phyloP scores from a whole-genome alignment of 2,329 filamentous ascomycete genomes.

The Hypoxylon sp. region DNA sequence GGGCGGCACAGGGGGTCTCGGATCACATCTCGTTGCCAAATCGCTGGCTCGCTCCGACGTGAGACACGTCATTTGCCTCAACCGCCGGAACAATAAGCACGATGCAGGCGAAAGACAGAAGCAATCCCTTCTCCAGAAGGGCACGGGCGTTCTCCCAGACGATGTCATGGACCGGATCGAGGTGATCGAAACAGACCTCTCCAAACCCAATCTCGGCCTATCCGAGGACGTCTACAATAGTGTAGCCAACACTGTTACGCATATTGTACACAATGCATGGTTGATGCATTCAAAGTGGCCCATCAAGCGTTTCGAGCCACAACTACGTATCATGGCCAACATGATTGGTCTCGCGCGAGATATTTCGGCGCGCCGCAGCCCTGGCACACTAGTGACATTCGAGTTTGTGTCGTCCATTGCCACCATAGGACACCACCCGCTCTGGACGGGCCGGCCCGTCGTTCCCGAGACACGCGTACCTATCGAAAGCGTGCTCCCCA shows the following conservation, averaged over 20 bases:
- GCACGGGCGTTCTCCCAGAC: slow-evolving; percentile 1
- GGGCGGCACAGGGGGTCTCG: slow-evolving; percentile 58
- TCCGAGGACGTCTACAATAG: slow-evolving; percentile 54
- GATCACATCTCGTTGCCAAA: slow-evolving; percentile 54
- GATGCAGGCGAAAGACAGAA: slow-evolving; percentile 23
- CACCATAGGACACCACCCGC: slow-evolving; percentile 53
- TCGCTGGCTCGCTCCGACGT: slow-evolving; percentile 50
- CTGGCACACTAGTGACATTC: slow-evolving; percentile 50
- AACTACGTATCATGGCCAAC: slow-evolving; percentile 62
- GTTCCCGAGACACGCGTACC: slow-evolving; percentile 61
- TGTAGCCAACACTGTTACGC: slow-evolving; percentile 59
- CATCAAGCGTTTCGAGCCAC: slow-evolving; percentile 57
- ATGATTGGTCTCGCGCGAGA: slow-evolving; percentile 62
- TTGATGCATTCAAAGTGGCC: slow-evolving; percentile 61
- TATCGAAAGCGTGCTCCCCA: slow-evolving; percentile 59
- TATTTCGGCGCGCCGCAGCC: slow-evolving; percentile 36
- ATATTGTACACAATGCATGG: slow-evolving; percentile 68
- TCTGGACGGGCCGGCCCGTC: slow-evolving; percentile 32
- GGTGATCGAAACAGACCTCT: slow-evolving; percentile 59
- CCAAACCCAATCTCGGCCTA: slow-evolving; percentile 61
- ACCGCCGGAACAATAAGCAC: slow-evolving; percentile 54
- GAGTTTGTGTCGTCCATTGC: slow-evolving; percentile 60
- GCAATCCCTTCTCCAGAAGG: slow-evolving; percentile 4
- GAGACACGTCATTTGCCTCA: slow-evolving; percentile 60
- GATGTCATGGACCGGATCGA: slow-evolving; percentile 54